Percentiles rank a stretch among this genome's conserved stretches.
Conservation (phyloP, 2,329 filamentous ascomycete genomes). For the Trichoderma sp. region DNA sequence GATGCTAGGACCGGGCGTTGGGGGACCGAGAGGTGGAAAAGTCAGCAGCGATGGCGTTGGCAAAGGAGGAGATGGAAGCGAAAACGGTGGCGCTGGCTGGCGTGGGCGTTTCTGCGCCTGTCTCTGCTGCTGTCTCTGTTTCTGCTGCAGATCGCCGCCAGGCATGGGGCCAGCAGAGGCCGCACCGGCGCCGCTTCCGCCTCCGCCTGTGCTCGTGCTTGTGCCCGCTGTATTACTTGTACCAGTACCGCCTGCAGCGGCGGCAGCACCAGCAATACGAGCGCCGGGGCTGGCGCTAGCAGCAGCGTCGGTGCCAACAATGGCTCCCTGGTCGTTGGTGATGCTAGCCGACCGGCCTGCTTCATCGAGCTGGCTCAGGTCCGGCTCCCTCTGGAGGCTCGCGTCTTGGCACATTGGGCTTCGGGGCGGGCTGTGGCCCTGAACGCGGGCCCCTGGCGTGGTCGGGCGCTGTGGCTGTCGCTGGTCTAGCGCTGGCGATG, state of each 20-base stretch:
- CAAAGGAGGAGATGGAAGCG: slow-evolving; percentile 25
- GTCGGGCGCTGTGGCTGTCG: slow-evolving; percentile 25
- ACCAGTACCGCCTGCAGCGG: slow-evolving; percentile 9
- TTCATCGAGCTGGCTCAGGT: slow-evolving; percentile 16
- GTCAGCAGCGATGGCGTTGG: slow-evolving; percentile 12
- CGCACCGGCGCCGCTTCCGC: not conserved
- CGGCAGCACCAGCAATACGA: slow-evolving; percentile 2
- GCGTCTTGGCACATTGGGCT: slow-evolving; percentile 11
- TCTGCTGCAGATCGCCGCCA: slow-evolving; percentile 21
- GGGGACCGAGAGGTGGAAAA: slow-evolving; percentile 3
- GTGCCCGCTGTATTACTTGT: not conserved
- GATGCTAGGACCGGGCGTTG: slow-evolving; percentile 14
- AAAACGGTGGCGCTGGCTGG: slow-evolving; percentile 18
- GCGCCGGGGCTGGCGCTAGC: slow-evolving; percentile 4
- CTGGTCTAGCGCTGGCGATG: slow-evolving; percentile 5
- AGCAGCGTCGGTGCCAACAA: slow-evolving; percentile 2
- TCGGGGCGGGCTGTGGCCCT: slow-evolving; percentile 16
- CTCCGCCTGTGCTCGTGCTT: not conserved
- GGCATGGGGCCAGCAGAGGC: slow-evolving; percentile 15
- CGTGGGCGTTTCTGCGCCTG: slow-evolving; percentile 19
- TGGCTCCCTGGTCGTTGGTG: slow-evolving; percentile 16
- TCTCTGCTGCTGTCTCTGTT: slow-evolving; percentile 22
- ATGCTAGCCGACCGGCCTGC: slow-evolving; percentile 1
- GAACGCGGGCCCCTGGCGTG: slow-evolving; percentile 20
- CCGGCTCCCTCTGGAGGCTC: slow-evolving; percentile 10